Evolutionary conservation across 2,329 filamentous ascomycete species (phyloP).

Genomic region (Tolypocladium inflatum): DNA sequence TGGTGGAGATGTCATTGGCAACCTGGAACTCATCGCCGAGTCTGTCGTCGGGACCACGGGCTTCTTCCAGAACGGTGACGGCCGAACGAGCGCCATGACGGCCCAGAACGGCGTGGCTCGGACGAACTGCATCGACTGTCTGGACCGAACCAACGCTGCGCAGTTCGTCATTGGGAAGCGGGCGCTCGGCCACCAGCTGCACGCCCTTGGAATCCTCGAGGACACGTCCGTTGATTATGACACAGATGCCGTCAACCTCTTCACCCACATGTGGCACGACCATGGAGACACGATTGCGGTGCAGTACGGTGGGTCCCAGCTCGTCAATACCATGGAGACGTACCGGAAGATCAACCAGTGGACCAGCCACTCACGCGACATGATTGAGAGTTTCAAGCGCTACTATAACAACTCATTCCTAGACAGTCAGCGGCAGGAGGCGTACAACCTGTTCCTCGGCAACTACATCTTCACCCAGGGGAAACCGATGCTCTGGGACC

Average conservation of each 20-base stretch:
- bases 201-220: conserved; percentile 80
- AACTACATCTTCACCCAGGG: conserved; percentile 86
- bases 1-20: conserved; percentile 89
- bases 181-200: conserved; percentile 83
- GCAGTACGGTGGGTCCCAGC: conserved; percentile 92
- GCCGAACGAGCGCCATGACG: conserved; percentile 48
- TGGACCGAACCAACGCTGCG: conserved; percentile 93
- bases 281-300: conserved; percentile 97
- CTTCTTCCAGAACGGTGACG: conserved; percentile 90
- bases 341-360: conserved; percentile 99
- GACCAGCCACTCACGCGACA: conserved; percentile 94
- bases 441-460: conserved; percentile 92
- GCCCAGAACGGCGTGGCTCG: conserved; percentile 88
- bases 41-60: conserved; percentile 77
- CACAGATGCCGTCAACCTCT: conserved; percentile 89
- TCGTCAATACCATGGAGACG: conserved; percentile 98
- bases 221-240: conserved; percentile 79
- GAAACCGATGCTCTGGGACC: conserved; percentile 94
- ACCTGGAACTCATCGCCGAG: conserved; percentile 80
- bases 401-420: conserved; percentile 99
- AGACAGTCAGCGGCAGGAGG: conserved; percentile 94
- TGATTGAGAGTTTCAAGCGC: conserved; percentile 98
- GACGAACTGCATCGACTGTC: conserved; percentile 96
- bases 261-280: conserved; percentile 97
- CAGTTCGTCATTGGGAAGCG: conserved; percentile 97